These are phyloP conservation scores for Mycena epipterygia DNA, from an alignment of 768 basidiomycete species.

Conservation along the genomic window DNA sequence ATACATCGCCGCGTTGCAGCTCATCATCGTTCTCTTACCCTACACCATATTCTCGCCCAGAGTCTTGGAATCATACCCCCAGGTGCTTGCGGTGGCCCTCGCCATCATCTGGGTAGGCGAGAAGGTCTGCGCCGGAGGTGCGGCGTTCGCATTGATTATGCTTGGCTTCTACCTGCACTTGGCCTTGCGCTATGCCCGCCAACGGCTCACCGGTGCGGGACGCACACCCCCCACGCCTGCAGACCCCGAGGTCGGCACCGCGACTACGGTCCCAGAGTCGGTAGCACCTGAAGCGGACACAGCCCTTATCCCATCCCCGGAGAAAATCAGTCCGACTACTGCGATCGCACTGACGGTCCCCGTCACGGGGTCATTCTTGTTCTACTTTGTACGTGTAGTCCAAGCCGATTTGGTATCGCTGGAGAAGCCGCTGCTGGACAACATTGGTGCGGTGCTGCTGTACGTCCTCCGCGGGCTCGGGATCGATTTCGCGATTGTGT, in stretches of 20 bases:
- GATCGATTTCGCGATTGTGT: background rate
- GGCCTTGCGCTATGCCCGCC: background rate
- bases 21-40: too few species aligned
- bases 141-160: background rate
- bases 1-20: too few species aligned
- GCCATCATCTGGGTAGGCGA: background rate
- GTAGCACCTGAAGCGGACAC: background rate
- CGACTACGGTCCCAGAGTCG: background rate
- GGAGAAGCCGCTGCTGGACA: slow-evolving; percentile 9
- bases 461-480: slow-evolving; percentile 1
- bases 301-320: background rate
- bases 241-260: slow-evolving; percentile 11
- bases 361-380: background rate
- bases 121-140: background rate
- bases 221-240: background rate
- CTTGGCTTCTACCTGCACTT: background rate
- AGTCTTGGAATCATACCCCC: background rate
- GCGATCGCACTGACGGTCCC: background rate
- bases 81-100: background rate
- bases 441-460: background rate
- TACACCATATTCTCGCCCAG: background rate
- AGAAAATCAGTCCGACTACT: background rate
- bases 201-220: background rate
- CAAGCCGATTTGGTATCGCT: background rate
- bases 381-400: background rate